phyloP scores from a whole-genome alignment of 768 basidiomycete species.

The Plicaturopsis crispa region DNA sequence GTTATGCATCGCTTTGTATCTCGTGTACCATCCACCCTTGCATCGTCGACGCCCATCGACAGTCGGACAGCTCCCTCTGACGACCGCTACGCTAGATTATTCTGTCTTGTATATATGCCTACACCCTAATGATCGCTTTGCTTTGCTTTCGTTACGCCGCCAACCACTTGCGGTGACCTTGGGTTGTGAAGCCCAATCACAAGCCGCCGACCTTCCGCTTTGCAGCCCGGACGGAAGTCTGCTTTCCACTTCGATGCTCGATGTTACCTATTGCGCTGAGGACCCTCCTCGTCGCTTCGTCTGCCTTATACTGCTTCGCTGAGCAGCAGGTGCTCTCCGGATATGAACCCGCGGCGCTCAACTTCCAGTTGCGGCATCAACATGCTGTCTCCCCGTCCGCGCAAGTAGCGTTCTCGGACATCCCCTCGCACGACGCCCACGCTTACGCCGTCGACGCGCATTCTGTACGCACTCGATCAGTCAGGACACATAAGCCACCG shows the following conservation, averaged over 20 bases:
- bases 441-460: conserved; percentile 20
- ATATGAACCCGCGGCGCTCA: conserved; percentile 15
- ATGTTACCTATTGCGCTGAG: conserved; percentile 38
- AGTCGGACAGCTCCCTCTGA: no score
- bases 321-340: conserved; percentile 5
- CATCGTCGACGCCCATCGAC: no score
- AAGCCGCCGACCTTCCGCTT: no score
- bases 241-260: conserved; percentile 6
- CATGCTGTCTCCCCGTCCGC: conserved; percentile 45
- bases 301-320: conserved; percentile 19
- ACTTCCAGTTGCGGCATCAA: conserved; percentile 55
- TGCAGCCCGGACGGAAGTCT: no score
- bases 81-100: no score
- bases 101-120: no score
- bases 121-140: no score
- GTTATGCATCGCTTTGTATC: no score
- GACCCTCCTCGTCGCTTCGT: conserved; percentile 37
- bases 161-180: no score
- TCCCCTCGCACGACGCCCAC: conserved; percentile 13
- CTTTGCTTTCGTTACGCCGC: no score
- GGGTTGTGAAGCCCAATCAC: no score
- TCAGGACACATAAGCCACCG: conserved; percentile 35
- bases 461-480: conserved; percentile 27
- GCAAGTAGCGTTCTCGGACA: conserved; percentile 50
- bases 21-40: no score